phyloP scores from a whole-genome alignment of 306 rosid genomes.

The Cucumis sativus region DNA sequence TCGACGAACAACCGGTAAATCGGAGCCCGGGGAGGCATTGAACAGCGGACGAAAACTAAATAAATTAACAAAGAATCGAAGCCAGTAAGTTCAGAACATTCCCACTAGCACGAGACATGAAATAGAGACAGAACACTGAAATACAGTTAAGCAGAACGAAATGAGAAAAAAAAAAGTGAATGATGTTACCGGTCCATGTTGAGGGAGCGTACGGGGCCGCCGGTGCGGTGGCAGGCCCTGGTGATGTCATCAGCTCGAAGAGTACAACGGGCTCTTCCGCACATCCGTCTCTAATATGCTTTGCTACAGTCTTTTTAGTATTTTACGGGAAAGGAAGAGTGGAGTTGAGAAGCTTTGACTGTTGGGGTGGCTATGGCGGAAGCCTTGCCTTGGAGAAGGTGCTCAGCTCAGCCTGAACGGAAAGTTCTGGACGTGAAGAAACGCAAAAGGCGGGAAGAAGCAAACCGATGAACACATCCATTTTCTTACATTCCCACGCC shows the following conservation, averaged over 20 bases:
- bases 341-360: not conserved
- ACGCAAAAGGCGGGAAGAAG: not conserved
- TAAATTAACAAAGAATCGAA: not conserved
- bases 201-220: conserved; percentile 28
- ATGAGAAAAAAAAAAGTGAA: not conserved
- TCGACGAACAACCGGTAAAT: conserved; percentile 59
- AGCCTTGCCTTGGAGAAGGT: not conserved
- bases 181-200: conserved; percentile 40
- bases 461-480: not conserved
- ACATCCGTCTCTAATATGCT: conserved; percentile 24
- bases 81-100: not conserved
- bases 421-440: not conserved
- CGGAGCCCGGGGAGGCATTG: conserved; percentile 66
- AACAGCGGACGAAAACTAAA: conserved; percentile 56
- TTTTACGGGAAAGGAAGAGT: not conserved
- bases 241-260: conserved; percentile 52
- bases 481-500: too few species aligned
- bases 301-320: not conserved
- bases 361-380: not conserved
- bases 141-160: not conserved
- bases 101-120: not conserved
- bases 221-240: conserved; percentile 51
- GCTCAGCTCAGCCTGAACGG: not conserved
- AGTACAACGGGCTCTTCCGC: conserved; percentile 69
- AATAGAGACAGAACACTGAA: not conserved